phyloP scores from a whole-genome alignment of 192 early-diverging fungal genomes.

The Phycomyces blakesleeanus region DNA sequence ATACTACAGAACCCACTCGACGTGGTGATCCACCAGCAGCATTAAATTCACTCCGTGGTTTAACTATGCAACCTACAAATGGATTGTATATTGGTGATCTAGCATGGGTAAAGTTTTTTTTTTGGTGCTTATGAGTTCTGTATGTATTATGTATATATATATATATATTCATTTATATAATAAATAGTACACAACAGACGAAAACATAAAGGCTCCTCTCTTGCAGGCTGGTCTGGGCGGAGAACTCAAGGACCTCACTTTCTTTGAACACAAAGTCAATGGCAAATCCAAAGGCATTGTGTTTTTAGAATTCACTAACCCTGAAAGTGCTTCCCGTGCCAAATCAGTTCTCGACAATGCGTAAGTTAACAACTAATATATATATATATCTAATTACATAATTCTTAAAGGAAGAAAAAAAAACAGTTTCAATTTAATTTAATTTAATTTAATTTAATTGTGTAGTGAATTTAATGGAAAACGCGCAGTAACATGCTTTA shows the following conservation, averaged over 20 bases:
- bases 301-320: constrained; percentile 48
- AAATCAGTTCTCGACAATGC: constrained; percentile 43
- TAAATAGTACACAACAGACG: constrained; percentile 55
- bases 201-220: constrained; percentile 42
- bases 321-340: constrained; percentile 34
- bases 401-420: no score
- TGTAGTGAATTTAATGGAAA: constrained; percentile 34
- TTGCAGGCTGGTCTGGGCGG: constrained; percentile 45
- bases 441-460: no score
- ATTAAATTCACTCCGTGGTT: constrained; percentile 23
- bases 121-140: no score
- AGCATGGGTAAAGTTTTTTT: constrained; percentile 38
- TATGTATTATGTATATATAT: no score
- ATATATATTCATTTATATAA: no score
- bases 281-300: constrained; percentile 63
- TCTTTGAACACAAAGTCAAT: constrained; percentile 62
- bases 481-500: constrained; percentile 28
- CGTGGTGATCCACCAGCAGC: constrained; percentile 15
- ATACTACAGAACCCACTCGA: constrained; percentile 14
- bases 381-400: no score
- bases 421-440: neutral
- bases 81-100: constrained; percentile 44
- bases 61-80: constrained; percentile 28
- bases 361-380: no score
- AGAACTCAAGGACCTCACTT: constrained; percentile 51